Base-by-base conservation (phyloP, 768 basidiomycete genomes). In the Paxillus ammoniavirescens region DNA sequence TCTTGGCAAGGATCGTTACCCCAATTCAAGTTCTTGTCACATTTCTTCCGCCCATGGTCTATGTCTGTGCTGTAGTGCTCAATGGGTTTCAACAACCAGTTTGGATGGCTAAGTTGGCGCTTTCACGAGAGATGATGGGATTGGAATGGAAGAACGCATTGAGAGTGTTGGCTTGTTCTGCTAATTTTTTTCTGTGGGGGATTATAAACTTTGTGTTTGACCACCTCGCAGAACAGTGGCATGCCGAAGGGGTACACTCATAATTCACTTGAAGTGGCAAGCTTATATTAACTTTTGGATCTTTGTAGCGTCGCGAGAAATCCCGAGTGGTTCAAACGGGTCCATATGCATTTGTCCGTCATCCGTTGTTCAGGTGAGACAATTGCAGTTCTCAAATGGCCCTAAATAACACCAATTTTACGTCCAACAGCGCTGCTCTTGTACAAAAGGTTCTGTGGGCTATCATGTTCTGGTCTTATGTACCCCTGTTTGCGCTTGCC, bases 291-390 rank as follows among this genome's bases (percentile, higher is more conserved):
- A 14, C 33, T 37, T 26, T n/a, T 10, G 4, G 14, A 15, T 61
- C 26, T 10, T 37, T 35, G 21, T 31, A 63, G 63, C 53, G 55
- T 33, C 53, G 67, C 17, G 70, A 71, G 40, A 65, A 63, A 37
- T 49, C 62, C 17, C 59, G 56, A 30, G 41, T 73, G 21, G 60
- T 70, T 15, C 54, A 58, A 28, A 64, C 58, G 9, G 70, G 71
- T n/a, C 66, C 68, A 1, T 70, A 69, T 44, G 56, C 59, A 14
- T 59, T 61, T 49, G 64, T 70, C 26, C 71, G 70, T 42, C 70
- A 72, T 53, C 67, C 65, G 2, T 26, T 67, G 33, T 69, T 68
- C 42, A 47, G 36, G 66, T 69, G 45, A 41, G 61, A 47, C 15
- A 21, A 21, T 21, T 3, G 21, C 21, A 21, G 21, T 7, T 5